Evolutionary conservation across 2,329 filamentous ascomycete species (phyloP).

Genomic region (Aspergillus eucalypticola): DNA sequence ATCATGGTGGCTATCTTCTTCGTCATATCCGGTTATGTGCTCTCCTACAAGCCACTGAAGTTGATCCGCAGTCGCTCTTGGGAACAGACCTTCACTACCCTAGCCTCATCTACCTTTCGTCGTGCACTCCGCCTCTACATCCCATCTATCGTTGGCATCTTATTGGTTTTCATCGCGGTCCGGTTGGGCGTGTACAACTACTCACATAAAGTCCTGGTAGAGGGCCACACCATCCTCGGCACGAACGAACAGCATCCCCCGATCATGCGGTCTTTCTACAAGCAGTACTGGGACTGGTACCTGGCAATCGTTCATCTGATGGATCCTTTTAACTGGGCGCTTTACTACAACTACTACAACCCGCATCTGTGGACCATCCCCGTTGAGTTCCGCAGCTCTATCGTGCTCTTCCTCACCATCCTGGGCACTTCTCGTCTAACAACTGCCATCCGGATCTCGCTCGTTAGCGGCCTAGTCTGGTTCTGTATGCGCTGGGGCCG

Average conservation of each 20-base stretch:
- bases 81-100: conserved; percentile 41
- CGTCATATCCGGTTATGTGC: conserved; percentile 51
- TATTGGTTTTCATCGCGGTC: conserved; percentile 44
- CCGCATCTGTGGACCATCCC: conserved; percentile 51
- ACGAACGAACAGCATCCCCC: conserved; percentile 48
- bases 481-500: conserved; percentile 46
- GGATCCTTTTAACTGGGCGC: conserved; percentile 41
- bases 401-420: conserved; percentile 46
- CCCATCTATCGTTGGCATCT: conserved; percentile 43
- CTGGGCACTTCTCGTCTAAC: conserved; percentile 42
- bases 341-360: conserved; percentile 48
- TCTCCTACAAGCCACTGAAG: conserved; percentile 46
- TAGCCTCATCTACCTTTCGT: conserved; percentile 48
- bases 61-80: conserved; percentile 40
- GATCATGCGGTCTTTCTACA: conserved; percentile 32
- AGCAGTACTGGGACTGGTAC: conserved; percentile 42
- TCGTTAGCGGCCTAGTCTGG: conserved; percentile 37
- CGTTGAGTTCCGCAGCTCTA: conserved; percentile 48
- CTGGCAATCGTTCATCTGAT: conserved; percentile 36
- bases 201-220: conserved; percentile 36
- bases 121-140: conserved; percentile 47
- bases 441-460: conserved; percentile 34
- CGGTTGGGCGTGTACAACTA: conserved; percentile 45
- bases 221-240: conserved; percentile 41
- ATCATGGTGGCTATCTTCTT: conserved; percentile 53